These are phyloP conservation scores for Chloranthus sessilifolius DNA, from an alignment of 164 flowering plant genomes.

Conservation along the genomic window DNA sequence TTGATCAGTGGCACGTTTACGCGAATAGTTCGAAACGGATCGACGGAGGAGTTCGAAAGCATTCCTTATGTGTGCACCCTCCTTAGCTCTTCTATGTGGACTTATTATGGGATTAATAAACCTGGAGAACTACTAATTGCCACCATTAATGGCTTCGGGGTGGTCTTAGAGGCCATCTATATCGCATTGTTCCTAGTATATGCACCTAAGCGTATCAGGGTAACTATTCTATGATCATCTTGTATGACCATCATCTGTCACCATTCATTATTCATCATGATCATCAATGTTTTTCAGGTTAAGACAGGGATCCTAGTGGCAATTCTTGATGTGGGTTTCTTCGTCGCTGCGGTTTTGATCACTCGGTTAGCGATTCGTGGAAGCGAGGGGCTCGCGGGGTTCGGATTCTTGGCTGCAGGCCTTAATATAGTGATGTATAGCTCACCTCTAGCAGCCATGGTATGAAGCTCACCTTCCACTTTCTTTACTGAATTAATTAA, in stretches of 20 bases:
- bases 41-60: constrained; percentile 55
- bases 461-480: constrained; percentile 9
- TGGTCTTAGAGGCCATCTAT: constrained; percentile 44
- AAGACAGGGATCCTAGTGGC: constrained; percentile 32
- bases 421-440: constrained; percentile 64
- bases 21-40: constrained; percentile 53
- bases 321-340: constrained; percentile 36
- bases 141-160: constrained; percentile 64
- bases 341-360: constrained; percentile 38
- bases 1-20: constrained; percentile 38
- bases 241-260: not conserved
- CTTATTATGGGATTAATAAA: constrained; percentile 64
- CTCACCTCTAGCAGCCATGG: constrained; percentile 57
- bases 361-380: constrained; percentile 40
- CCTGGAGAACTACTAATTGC: constrained; percentile 52
- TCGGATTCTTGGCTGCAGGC: constrained; percentile 52
- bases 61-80: constrained; percentile 60
- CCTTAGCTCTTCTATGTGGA: constrained; percentile 59
- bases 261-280: not conserved
- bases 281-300: constrained; percentile 25
- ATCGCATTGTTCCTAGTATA: constrained; percentile 53
- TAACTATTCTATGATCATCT: constrained; percentile 9
- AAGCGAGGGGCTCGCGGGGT: constrained; percentile 26
- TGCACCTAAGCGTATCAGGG: constrained; percentile 53
- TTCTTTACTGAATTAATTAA: too few species aligned